A percentile compares a stretch with the other conserved stretches of the same genome.
Evolutionary conservation across 768 basidiomycete species (phyloP).

Genomic region (Suillus weaverae): DNA sequence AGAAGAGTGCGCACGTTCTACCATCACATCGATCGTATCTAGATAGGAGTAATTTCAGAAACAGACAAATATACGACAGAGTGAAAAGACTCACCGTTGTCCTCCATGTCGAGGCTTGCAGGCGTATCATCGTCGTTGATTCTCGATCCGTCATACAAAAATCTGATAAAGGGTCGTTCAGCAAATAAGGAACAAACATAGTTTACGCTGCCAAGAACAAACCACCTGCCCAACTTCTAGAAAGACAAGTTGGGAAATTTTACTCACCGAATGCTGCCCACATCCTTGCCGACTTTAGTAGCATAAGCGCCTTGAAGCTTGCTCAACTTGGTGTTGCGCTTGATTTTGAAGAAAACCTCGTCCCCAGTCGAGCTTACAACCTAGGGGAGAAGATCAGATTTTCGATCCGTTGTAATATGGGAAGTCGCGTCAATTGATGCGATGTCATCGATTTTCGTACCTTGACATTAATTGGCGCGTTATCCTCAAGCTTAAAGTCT

Average conservation of each 20-base stretch:
- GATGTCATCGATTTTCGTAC: constrained; percentile 37
- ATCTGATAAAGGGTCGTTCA: constrained; percentile 45
- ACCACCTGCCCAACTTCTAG: not conserved
- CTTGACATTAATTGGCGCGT: constrained; percentile 78
- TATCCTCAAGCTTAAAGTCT: constrained; percentile 54
- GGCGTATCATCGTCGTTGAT: constrained; percentile 92
- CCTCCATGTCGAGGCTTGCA: constrained; percentile 81
- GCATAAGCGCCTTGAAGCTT: constrained; percentile 94
- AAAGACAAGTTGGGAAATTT: not conserved
- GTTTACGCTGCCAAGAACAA: not conserved
- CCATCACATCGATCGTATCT: constrained; percentile 97
- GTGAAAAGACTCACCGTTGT: constrained; percentile 60
- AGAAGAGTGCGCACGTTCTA: constrained; percentile 72
- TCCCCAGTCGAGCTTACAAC: constrained; percentile 76
- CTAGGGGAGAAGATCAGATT: constrained; percentile 35
- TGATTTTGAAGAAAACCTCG: constrained; percentile 97
- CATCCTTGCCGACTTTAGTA: constrained; percentile 88
- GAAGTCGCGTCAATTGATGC: constrained; percentile 5
- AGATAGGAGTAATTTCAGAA: constrained; percentile 9
- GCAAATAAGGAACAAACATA: not conserved
- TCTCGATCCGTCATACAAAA: constrained; percentile 86
- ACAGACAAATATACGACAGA: constrained; percentile 5
- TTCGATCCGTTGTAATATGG: not conserved
- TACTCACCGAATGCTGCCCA: constrained; percentile 80
- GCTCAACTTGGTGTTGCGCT: constrained; percentile 86